Percentiles rank a stretch among this genome's conserved stretches.
Conservation (phyloP, 1,139 yeast genomes). For the Magnusiomyces clavatus region DNA sequence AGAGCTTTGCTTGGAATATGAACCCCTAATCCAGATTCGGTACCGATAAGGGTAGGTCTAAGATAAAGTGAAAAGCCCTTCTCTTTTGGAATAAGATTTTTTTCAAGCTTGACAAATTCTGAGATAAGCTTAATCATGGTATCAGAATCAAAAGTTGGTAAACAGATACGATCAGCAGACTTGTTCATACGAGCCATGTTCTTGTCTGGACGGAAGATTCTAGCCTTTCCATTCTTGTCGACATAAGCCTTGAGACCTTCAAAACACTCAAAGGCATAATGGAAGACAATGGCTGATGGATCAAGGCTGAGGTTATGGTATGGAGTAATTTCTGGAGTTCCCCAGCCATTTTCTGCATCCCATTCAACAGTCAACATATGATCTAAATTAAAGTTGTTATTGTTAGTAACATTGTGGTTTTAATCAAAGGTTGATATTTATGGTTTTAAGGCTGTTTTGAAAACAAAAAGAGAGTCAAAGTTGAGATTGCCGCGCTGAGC, state of each 20-base stretch:
- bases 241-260: constrained; percentile 96
- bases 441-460: background rate
- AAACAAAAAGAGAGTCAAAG: background rate
- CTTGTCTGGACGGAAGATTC: constrained; percentile 84
- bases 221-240: constrained; percentile 48
- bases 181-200: constrained; percentile 88
- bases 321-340: constrained; percentile 73
- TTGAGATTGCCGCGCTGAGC: background rate
- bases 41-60: constrained; percentile 93
- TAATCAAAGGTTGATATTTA: background rate
- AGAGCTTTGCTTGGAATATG: constrained; percentile 72
- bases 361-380: constrained; percentile 89
- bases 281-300: constrained; percentile 85
- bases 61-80: constrained; percentile 86
- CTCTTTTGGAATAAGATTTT: constrained; percentile 70
- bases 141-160: constrained; percentile 76
- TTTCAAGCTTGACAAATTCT: constrained; percentile 65
- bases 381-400: constrained; percentile 29
- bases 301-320: constrained; percentile 69
- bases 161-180: constrained; percentile 77
- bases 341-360: constrained; percentile 78
- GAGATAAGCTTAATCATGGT: constrained; percentile 68
- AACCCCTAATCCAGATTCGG: constrained; percentile 80
- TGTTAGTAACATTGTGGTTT: too few relatives aligned
- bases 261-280: constrained; percentile 89